Base-by-base conservation (phyloP, 2,329 filamentous ascomycete species). In the Trichoderma afroharzianum region DNA sequence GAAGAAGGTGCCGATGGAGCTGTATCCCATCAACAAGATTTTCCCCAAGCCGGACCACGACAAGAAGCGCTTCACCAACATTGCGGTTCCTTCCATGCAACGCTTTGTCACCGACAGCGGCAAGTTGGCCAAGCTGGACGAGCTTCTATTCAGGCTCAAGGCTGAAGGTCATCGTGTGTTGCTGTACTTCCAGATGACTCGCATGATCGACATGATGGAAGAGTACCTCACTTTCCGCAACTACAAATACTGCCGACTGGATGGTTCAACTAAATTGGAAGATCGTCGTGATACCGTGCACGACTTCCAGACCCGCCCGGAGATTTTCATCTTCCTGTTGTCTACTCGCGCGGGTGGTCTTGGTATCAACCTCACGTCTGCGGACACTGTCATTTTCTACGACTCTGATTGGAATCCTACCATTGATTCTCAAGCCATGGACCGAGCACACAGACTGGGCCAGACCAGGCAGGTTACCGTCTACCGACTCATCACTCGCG, bases 121-220 rank as follows among this genome's bases (percentile, higher is more conserved):
- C 79, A 99, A 99, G 84, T 88, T 99, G 72, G 95, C 94, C 61
- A 94, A 94, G 79, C 86, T 99, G 64, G 96, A 99, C 80, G 87
- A 93, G 75, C 86, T 99, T 21, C 87, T 99, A 15, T 93, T 93
- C 80, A 88, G 94, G 80, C 90, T 99, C 78, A 99, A 98, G 87
- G 92, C 94, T 73, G 93, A 92, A 74, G 93, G 93, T 43, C 96
- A 99, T 77, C 94, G 96, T 78, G 96, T 99, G 26, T 86, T 99
- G 68, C 86, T 99, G 24, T 99, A 99, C 87, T 99, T 99, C 93
- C 96, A 99, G 86, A 99, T 99, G 96, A 99, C 96, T 4, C 93
- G 93, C 79, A 99, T 99, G 96, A 98, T 99, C 79, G 95, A 99
- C 80, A 86, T 99, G 73, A 98, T 98, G 93, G 96, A 99, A 81